Evolutionary conservation across 2,329 filamentous ascomycete species (phyloP).

Genomic region (Hymenoscyphus repandus): DNA sequence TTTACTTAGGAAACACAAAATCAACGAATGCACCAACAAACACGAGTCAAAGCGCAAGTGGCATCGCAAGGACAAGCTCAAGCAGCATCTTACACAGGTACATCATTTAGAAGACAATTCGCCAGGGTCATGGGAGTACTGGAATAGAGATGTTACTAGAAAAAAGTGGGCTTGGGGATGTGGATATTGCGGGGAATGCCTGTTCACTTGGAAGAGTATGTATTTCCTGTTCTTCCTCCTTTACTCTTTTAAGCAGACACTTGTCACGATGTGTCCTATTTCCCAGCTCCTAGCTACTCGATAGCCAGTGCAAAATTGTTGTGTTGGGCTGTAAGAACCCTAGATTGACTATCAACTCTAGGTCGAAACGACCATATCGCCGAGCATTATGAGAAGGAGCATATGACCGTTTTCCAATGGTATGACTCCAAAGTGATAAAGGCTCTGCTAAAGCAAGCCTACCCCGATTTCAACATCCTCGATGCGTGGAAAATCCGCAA

Average conservation of each 20-base stretch:
- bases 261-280: neutral
- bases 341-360: neutral
- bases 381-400: slow-evolving; percentile 23
- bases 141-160: slow-evolving; percentile 12
- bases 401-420: slow-evolving; percentile 12
- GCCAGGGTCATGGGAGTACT: slow-evolving; percentile 13
- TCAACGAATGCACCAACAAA: slow-evolving; percentile 16
- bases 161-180: slow-evolving; percentile 24
- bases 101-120: slow-evolving; percentile 13
- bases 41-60: slow-evolving; percentile 7
- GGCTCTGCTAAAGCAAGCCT: slow-evolving; percentile 19
- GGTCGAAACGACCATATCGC: slow-evolving; percentile 20
- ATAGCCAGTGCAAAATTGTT: neutral
- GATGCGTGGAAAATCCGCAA: slow-evolving; percentile 13
- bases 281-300: neutral
- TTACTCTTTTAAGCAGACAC: neutral
- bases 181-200: slow-evolving; percentile 21
- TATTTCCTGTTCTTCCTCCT: neutral
- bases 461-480: slow-evolving; percentile 14
- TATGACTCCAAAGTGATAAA: slow-evolving; percentile 18
- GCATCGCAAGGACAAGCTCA: slow-evolving; percentile 21
- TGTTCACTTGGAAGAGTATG: slow-evolving; percentile 22
- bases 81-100: slow-evolving; percentile 20
- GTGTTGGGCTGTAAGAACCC: neutral
- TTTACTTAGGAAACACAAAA: slow-evolving; percentile 13